phyloP scores from a whole-genome alignment of 176 grass and related monocot species.

The Puccinellia tenuiflora region DNA sequence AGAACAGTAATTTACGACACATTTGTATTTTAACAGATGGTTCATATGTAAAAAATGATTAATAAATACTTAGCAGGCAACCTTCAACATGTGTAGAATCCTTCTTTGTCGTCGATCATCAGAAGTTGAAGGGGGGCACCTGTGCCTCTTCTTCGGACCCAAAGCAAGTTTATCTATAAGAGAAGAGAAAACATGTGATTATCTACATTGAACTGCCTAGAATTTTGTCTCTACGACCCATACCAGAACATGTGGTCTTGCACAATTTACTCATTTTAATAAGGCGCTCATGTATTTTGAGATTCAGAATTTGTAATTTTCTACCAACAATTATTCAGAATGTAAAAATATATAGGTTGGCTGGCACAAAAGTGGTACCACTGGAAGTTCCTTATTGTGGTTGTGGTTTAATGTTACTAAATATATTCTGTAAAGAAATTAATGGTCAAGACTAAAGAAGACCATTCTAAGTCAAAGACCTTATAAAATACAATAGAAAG shows the following conservation, averaged over 20 bases:
- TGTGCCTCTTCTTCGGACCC: slow-evolving; percentile 37
- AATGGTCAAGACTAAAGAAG: background rate
- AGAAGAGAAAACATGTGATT: slow-evolving; percentile 17
- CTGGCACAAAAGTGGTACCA: background rate
- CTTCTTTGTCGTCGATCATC: slow-evolving; percentile 59
- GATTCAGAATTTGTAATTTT: background rate
- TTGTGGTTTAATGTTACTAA: background rate
- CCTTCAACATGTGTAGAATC: slow-evolving; percentile 82
- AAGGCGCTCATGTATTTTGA: background rate
- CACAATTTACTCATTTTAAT: background rate
- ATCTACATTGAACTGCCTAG: background rate
- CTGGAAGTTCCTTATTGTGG: background rate
- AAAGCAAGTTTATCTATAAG: slow-evolving; percentile 31
- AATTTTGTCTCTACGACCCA: slow-evolving; percentile 23
- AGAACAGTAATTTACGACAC: background rate
- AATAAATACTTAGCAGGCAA: slow-evolving; percentile 20
- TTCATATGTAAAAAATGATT: slow-evolving; percentile 29
- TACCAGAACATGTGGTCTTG: background rate
- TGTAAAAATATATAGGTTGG: background rate
- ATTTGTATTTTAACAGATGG: background rate
- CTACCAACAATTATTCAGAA: background rate
- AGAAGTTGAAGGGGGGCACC: slow-evolving; percentile 38
- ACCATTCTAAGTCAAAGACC: background rate
- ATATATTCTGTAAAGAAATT: background rate
- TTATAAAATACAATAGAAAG: background rate